Percentiles rank a stretch among this genome's conserved stretches.
Evolutionary conservation across 2,329 filamentous ascomycete species (phyloP).

Genomic region (Colletotrichum kahawae): DNA sequence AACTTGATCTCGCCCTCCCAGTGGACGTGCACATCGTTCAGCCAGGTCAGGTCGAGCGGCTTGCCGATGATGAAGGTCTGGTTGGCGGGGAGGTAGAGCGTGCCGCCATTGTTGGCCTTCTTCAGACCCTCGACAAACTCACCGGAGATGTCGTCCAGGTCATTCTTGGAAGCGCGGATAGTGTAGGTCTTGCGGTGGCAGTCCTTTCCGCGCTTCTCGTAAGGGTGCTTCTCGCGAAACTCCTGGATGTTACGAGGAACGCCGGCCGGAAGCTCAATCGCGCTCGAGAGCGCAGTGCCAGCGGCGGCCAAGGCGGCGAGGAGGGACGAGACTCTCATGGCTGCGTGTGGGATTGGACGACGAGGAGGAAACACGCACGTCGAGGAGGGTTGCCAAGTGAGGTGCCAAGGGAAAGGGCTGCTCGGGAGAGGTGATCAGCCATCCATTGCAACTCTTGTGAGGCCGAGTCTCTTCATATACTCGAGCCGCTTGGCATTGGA

Average conservation of each 20-base stretch:
- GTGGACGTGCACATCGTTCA: conserved; percentile 66
- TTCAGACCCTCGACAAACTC: conserved; percentile 41
- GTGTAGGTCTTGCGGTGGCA: conserved; percentile 19
- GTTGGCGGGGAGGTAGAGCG: conserved; percentile 59
- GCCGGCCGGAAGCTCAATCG: conserved; percentile 17
- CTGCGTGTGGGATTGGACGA: neutral
- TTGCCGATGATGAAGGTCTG: conserved; percentile 65
- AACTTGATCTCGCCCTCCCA: conserved; percentile 44
- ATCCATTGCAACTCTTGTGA: neutral
- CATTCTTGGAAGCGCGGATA: conserved; percentile 37
- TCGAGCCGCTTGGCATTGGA: conserved; percentile 4
- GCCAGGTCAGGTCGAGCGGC: conserved; percentile 65
- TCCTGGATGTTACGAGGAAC: conserved; percentile 30
- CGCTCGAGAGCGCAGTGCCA: conserved; percentile 12
- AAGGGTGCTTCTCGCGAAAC: conserved; percentile 48
- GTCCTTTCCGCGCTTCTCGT: conserved; percentile 47
- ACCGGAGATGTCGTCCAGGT: conserved; percentile 41
- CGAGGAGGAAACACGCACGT: neutral
- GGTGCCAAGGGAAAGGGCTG: neutral
- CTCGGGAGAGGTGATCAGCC: conserved; percentile 8
- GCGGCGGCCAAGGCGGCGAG: conserved; percentile 23
- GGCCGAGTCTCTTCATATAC: conserved; percentile 16
- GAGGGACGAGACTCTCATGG: conserved; percentile 25
- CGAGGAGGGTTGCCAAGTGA: conserved; percentile 2
- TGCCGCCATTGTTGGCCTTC: conserved; percentile 62